These are phyloP conservation scores for Salicornia ramosissima DNA, from an alignment of 148 eudicot species.

Conservation along the genomic window DNA sequence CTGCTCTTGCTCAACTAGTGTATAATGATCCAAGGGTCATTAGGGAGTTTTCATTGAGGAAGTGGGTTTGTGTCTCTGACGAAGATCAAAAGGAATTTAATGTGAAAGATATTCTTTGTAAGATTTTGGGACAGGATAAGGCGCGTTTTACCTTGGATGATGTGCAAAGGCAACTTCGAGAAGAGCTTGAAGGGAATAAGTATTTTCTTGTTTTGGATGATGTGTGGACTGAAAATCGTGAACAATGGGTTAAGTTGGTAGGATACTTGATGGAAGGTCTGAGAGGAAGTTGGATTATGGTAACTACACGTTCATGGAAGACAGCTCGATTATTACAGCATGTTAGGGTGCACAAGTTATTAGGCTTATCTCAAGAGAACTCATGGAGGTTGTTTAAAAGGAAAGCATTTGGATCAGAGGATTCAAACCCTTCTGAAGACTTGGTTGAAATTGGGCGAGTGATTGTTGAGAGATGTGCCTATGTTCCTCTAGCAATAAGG, in stretches of 20 bases:
- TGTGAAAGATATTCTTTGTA: not conserved
- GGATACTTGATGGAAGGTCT: not conserved
- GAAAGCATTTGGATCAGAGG: not conserved
- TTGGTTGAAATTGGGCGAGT: not conserved
- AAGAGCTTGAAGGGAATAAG: not conserved
- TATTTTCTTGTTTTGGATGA: not conserved
- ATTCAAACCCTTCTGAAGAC: not conserved
- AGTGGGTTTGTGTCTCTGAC: not conserved
- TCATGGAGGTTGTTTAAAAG: not conserved
- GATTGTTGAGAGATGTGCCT: not conserved
- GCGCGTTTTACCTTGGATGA: not conserved
- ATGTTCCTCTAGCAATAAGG: not conserved
- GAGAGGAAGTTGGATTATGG: not conserved
- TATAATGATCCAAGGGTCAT: not conserved
- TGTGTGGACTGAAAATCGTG: conserved; percentile 4
- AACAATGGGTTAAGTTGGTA: not conserved
- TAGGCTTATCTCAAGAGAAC: not conserved
- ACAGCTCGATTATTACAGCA: not conserved
- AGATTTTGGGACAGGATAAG: not conserved
- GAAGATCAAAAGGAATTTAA: not conserved
- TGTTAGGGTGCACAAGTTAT: not conserved
- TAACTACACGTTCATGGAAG: not conserved
- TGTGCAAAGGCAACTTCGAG: not conserved
- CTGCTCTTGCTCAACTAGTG: not conserved
- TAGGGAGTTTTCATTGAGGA: not conserved